Percentiles rank a stretch among this genome's conserved stretches.
Conservation (phyloP, 768 basidiomycete genomes). For the Solioccasus polychromus region DNA sequence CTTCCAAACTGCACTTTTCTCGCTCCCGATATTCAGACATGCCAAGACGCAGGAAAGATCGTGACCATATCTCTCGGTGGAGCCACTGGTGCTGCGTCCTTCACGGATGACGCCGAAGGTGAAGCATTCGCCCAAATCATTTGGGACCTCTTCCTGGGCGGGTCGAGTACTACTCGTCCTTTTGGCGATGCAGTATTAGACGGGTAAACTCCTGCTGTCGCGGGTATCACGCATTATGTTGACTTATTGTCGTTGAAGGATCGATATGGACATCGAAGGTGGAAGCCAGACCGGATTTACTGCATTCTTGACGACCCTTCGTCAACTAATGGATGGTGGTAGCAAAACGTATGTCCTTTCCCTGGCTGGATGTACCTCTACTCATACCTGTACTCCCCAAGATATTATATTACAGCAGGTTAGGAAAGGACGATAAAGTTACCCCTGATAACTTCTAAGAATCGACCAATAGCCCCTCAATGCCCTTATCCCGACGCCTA, state of each 20-base stretch:
- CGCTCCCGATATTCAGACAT: constrained; percentile 58
- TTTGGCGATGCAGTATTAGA: constrained; percentile 73
- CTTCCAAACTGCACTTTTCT: constrained; percentile 63
- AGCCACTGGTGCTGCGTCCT: constrained; percentile 60
- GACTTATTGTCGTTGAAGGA: constrained; percentile 13
- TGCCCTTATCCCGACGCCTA: constrained; percentile 50
- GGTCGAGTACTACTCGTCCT: constrained; percentile 58
- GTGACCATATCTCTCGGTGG: constrained; percentile 63
- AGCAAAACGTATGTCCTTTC: constrained; percentile 20
- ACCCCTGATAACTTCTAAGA: not conserved
- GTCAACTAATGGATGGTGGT: constrained; percentile 28
- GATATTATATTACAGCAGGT: constrained; percentile 45
- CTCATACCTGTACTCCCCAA: constrained; percentile 14
- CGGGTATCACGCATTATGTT: not conserved
- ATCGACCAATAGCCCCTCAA: constrained; percentile 31
- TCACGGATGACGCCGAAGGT: constrained; percentile 57
- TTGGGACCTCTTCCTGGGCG: constrained; percentile 70
- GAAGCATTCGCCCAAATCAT: constrained; percentile 59
- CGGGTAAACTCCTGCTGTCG: constrained; percentile 42
- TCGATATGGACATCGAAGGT: constrained; percentile 51
- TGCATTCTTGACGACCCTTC: constrained; percentile 32
- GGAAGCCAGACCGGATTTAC: constrained; percentile 33
- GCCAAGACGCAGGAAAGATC: constrained; percentile 63
- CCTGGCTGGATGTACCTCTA: not conserved
- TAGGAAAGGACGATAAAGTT: not conserved